Percentiles rank a stretch among this genome's conserved stretches.
phyloP scores from a whole-genome alignment of 768 basidiomycete genomes.

The Leccinum sublutescens region DNA sequence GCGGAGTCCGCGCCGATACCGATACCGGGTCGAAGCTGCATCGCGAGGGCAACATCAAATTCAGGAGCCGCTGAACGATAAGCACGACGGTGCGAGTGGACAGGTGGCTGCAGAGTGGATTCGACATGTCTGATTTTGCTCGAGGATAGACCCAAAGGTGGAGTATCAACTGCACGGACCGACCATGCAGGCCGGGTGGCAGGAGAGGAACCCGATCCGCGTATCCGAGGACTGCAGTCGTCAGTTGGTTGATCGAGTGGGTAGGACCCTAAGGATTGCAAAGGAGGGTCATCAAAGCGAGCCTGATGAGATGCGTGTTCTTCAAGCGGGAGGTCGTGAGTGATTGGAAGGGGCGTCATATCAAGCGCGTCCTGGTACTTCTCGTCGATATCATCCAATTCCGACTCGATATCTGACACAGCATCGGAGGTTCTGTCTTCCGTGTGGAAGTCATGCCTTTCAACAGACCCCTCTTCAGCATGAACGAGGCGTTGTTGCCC shows the following conservation, averaged over 20 bases:
- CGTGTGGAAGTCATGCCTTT: not conserved
- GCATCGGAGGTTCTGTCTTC: conserved; percentile 12
- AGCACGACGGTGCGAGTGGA: conserved; percentile 25
- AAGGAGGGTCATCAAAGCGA: conserved; percentile 13
- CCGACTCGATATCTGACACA: conserved; percentile 22
- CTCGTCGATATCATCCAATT: conserved; percentile 27
- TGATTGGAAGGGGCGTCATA: conserved; percentile 19
- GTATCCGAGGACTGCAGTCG: conserved; percentile 16
- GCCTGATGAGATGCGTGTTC: conserved; percentile 6
- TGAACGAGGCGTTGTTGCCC: not conserved
- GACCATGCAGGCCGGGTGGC: conserved; percentile 31
- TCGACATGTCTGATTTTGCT: conserved; percentile 4
- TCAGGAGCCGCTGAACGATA: conserved; percentile 45
- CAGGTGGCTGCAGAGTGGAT: conserved; percentile 10
- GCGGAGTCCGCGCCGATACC: conserved; percentile 71
- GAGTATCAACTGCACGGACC: conserved; percentile 25
- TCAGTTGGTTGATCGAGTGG: conserved; percentile 8
- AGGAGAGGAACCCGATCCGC: conserved; percentile 11
- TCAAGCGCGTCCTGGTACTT: conserved; percentile 34
- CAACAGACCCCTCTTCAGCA: conserved; percentile 5
- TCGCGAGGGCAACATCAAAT: conserved; percentile 67
- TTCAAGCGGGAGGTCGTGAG: conserved; percentile 21
- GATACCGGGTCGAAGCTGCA: conserved; percentile 74
- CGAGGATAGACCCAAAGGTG: conserved; percentile 19
- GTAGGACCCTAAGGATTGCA: conserved; percentile 1